Base-by-base conservation (phyloP, 2,329 filamentous ascomycete genomes). In the Balansia obtecta region DNA sequence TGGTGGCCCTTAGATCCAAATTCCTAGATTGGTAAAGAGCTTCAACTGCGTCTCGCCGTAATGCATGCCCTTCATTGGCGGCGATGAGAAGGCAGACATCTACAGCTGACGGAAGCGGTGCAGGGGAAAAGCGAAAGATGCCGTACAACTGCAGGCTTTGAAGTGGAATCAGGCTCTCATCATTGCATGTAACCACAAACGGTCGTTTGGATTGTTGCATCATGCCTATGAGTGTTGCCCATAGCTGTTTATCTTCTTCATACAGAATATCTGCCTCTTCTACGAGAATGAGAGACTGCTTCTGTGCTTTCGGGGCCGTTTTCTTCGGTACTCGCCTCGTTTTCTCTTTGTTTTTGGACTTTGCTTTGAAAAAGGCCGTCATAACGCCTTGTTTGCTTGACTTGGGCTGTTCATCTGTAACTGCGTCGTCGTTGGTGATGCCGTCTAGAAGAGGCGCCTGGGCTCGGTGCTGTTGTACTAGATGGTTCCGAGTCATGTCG, bases 181-280 rank as follows among this genome's bases (percentile, higher is more conserved):
- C 82, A 57, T 90, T 97, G 71, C 94, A 98, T 0, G 93, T 98
- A 70, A 98, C 85, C 60, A 98, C 77, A 55, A 98, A 89, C 0
- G 93, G 93, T 33, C 93, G 80, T 66, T 88, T 95, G 0, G 93
- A 96, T 58, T 89, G 85, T 10, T 74, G 71, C 52, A 95, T 88
- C 52, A 98, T 76, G 18, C 78, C 77, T 43, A 86, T 73, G 4
- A 97, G 78, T 0, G 88, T 93, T 1, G 76, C 68, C 93, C 93
- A 98, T 61, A 98, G 98, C 55, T 91, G 85, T 65, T 88, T 91
- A 64, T 98, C 93, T 63, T 97, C 91, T 49, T 95, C 90, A 63
- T 93, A 98, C 1, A 98, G 74, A 15, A 97, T 71, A 61, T 98
- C 94, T 0, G 88, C 88, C 66, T 98, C 93, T 65, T 98, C 93